Percentiles rank a stretch among this genome's conserved stretches.
phyloP scores from a whole-genome alignment of 305 asterid species.

The Caryopteris hybrid region DNA sequence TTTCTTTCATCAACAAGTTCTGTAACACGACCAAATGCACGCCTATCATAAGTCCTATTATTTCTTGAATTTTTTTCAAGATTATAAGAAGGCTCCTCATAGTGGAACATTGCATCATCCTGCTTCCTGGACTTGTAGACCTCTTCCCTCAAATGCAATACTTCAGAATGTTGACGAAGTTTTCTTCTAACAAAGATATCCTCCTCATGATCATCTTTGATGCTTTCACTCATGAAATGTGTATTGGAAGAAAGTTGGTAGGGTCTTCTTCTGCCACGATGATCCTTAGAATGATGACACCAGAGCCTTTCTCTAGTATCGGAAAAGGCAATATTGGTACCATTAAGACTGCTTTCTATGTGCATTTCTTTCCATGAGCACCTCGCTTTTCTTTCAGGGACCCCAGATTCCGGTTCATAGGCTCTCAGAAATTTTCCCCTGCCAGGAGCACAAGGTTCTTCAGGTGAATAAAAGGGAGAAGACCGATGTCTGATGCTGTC shows the following conservation, averaged over 20 bases:
- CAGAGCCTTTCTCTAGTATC: slow-evolving; percentile 16
- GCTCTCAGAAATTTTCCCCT: slow-evolving; percentile 19
- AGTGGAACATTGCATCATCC: slow-evolving; percentile 17
- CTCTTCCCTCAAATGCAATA: slow-evolving; percentile 28
- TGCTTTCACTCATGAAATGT: slow-evolving; percentile 12
- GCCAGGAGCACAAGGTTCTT: slow-evolving; percentile 18
- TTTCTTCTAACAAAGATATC: slow-evolving; percentile 31
- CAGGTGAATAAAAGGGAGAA: slow-evolving; percentile 21
- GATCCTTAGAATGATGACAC: slow-evolving; percentile 24
- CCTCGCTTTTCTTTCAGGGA: slow-evolving; percentile 26
- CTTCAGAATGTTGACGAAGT: slow-evolving; percentile 30
- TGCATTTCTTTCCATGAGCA: slow-evolving; percentile 23
- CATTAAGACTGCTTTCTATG: slow-evolving; percentile 22
- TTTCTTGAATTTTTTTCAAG: slow-evolving; percentile 23
- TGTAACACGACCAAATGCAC: slow-evolving; percentile 22
- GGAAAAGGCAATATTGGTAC: slow-evolving; percentile 17
- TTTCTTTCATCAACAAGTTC: slow-evolving; percentile 32
- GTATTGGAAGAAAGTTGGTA: slow-evolving; percentile 16
- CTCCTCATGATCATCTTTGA: slow-evolving; percentile 19
- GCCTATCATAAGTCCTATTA: slow-evolving; percentile 26
- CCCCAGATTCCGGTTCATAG: slow-evolving; percentile 15
- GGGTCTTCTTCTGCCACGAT: slow-evolving; percentile 24
- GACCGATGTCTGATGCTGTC: slow-evolving; percentile 15
- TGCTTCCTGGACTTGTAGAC: slow-evolving; percentile 23
- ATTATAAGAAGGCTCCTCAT: slow-evolving; percentile 28